Evolutionary conservation across 345 rosid species (phyloP).

Genomic region (Murraya koenigii): DNA sequence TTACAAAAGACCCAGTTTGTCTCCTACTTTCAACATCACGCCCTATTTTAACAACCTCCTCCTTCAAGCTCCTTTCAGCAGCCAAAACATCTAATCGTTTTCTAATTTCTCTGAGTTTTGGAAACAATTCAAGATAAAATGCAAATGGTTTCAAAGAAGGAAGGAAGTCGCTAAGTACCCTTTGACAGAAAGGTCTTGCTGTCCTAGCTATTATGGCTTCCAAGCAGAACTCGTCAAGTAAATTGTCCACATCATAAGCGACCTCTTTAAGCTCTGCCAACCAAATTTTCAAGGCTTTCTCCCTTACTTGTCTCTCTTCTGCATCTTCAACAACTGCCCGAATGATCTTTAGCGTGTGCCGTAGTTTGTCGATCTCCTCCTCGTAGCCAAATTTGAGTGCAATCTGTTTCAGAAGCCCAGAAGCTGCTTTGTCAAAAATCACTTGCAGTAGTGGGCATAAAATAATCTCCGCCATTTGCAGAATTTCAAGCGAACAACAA

Average conservation of each 20-base stretch:
- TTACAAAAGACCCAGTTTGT: conserved; percentile 10
- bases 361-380: conserved; percentile 9
- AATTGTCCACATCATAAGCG: conserved; percentile 3
- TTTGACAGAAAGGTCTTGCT: fast-evolving
- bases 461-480: conserved; percentile 1
- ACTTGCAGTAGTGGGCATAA: conserved; percentile 12
- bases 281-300: conserved; percentile 13
- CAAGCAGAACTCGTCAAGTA: conserved; percentile 3
- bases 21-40: background rate
- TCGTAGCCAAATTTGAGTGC: background rate
- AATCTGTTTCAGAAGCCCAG: conserved; percentile 2
- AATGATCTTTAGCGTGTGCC: background rate
- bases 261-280: conserved; percentile 11
- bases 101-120: background rate
- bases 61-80: conserved; percentile 1
- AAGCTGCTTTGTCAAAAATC: conserved; percentile 14
- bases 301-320: conserved; percentile 11
- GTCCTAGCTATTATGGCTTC: background rate
- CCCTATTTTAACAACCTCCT: background rate
- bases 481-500: background rate
- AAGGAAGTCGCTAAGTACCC: background rate
- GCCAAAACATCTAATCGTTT: conserved; percentile 1
- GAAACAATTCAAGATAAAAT: background rate
- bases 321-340: conserved; percentile 23
- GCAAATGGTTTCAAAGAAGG: background rate